Evolutionary conservation across 192 early-diverging fungal species (phyloP).

Genomic region (Backusella circina): DNA sequence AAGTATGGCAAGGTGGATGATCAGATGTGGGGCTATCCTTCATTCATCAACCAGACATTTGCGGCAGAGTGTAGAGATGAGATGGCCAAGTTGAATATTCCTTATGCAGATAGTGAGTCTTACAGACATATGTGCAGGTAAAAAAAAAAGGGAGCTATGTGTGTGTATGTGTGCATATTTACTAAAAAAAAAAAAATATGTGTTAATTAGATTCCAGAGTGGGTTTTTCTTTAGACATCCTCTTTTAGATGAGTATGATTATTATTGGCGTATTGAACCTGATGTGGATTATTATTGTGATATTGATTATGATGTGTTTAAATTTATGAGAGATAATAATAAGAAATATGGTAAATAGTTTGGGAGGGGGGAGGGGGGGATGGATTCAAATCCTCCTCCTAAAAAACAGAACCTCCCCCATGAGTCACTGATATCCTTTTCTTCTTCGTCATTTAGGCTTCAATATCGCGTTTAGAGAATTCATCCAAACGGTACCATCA

Average conservation of each 20-base stretch:
- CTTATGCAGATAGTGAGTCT: constrained; percentile 63
- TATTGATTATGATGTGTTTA: constrained; percentile 82
- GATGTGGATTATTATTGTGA: constrained; percentile 78
- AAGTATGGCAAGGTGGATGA: constrained; percentile 53
- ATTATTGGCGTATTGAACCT: constrained; percentile 90
- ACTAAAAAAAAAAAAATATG: neutral
- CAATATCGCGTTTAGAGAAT: constrained; percentile 73
- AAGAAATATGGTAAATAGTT: constrained; percentile 68
- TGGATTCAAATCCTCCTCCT: too few species aligned
- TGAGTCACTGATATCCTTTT: neutral
- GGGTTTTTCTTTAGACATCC: constrained; percentile 79
- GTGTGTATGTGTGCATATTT: neutral
- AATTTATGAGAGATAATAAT: constrained; percentile 68
- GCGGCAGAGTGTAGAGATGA: constrained; percentile 50
- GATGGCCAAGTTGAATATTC: constrained; percentile 49
- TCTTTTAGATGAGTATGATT: constrained; percentile 66
- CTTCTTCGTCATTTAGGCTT: constrained; percentile 58
- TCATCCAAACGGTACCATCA: constrained; percentile 61
- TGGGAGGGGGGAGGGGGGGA: too few species aligned
- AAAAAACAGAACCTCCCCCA: neutral
- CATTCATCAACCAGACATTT: constrained; percentile 65
- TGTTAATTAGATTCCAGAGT: constrained; percentile 55
- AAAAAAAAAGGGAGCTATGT: neutral
- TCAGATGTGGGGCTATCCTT: constrained; percentile 78
- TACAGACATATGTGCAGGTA: constrained; percentile 81